Evolutionary conservation across 371 early-diverging fungal species (phyloP).

Genomic region (Mortierella sp.): DNA sequence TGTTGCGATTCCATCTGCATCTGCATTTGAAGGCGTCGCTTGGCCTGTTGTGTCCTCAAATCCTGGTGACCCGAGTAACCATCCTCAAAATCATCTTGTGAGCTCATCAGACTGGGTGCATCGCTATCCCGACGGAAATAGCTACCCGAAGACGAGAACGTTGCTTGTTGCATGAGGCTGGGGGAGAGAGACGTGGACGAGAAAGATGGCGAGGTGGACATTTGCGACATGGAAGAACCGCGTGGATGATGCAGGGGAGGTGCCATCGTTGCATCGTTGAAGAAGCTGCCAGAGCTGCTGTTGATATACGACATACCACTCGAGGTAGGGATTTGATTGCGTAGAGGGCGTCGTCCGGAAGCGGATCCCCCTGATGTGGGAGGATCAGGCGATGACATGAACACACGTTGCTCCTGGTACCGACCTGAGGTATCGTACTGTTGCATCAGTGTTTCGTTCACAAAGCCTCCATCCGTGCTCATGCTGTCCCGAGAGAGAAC

Average conservation of each 20-base stretch:
- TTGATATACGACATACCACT: conserved; percentile 19
- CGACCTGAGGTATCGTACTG: conserved; percentile 12
- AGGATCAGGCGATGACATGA: conserved; percentile 21
- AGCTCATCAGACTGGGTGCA: background rate
- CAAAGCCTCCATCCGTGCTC: conserved; percentile 37
- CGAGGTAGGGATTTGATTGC: conserved; percentile 16
- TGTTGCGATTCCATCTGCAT: conserved; percentile 23
- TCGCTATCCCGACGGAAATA: conserved; percentile 14
- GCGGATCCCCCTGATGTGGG: background rate
- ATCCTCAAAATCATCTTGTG: conserved; percentile 20
- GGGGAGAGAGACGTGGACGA: conserved; percentile 11
- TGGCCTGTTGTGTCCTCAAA: conserved; percentile 21
- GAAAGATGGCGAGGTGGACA: conserved; percentile 12
- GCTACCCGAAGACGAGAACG: conserved; percentile 10
- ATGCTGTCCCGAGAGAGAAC: conserved; percentile 33
- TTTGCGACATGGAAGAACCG: background rate
- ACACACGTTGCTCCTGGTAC: conserved; percentile 8
- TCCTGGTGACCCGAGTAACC: conserved; percentile 8
- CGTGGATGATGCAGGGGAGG: conserved; percentile 15
- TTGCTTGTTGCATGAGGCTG: background rate
- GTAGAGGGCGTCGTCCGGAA: conserved; percentile 27
- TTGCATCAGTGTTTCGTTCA: conserved; percentile 28
- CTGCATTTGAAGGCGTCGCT: conserved; percentile 43
- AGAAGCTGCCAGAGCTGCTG: conserved; percentile 25
- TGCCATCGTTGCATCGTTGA: conserved; percentile 10